phyloP scores from a whole-genome alignment of 495 filamentous ascomycete genomes.

The Aspergillus leporis region DNA sequence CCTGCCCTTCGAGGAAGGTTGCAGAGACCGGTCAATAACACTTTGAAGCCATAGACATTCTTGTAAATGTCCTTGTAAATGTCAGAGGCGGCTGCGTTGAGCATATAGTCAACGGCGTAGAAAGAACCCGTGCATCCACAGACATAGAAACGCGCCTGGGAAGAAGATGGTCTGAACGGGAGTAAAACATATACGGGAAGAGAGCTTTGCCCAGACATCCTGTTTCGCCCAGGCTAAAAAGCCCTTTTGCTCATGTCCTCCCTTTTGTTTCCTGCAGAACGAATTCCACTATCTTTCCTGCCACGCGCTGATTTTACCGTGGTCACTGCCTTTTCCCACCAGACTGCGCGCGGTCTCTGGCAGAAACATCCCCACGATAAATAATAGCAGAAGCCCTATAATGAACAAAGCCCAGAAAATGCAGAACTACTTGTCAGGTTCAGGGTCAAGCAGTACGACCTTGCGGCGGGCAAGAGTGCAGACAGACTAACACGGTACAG shows the following conservation, averaged over 20 bases:
- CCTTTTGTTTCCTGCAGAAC: background rate
- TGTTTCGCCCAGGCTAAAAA: too few relatives aligned
- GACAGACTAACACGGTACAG: too few relatives aligned
- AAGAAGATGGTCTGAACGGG: slow-evolving; percentile 4
- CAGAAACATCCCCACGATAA: background rate
- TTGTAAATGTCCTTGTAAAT: background rate
- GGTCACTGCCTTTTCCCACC: slow-evolving; percentile 3
- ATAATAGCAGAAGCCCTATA: background rate
- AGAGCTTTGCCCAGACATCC: background rate
- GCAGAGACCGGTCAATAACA: background rate
- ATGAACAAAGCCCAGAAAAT: background rate
- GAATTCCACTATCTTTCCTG: background rate
- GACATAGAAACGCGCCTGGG: background rate
- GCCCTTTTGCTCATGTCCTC: background rate
- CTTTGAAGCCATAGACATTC: background rate
- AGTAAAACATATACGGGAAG: background rate
- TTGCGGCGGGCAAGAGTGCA: background rate
- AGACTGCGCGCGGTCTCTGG: background rate
- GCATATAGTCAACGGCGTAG: background rate
- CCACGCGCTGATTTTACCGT: background rate
- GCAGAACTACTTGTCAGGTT: background rate
- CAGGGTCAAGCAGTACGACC: background rate
- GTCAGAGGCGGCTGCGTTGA: background rate
- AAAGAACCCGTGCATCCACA: slow-evolving; percentile 5
- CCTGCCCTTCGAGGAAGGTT: slow-evolving; percentile 2